Evolutionary conservation across 2,329 filamentous ascomycete species (phyloP), one percentile per base, ranked within the genome.

Genomic region (Alternaria sp.): DNA sequence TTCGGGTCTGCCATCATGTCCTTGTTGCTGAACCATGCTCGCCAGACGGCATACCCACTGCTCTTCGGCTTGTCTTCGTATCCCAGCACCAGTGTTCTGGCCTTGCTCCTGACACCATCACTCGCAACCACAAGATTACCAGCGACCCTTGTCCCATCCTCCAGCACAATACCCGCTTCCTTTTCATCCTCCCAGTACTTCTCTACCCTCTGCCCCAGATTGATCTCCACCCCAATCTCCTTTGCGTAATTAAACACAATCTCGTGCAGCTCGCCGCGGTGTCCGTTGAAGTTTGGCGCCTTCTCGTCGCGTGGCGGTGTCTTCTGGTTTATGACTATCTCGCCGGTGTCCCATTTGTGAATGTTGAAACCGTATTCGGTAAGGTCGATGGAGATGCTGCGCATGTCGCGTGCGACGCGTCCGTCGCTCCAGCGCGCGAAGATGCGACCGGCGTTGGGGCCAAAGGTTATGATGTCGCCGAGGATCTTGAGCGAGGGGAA

Each of bases 381-480:
- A 49, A 87, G 72, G 64, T 87, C 81, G 62, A 87, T 87, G 64
- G 83, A 85, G 8, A 87, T 73, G 1, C 79, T 74, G 25, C 82
- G 81, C 77, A 87, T 80, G 45, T 80, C 79, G 46, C 76, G 73
- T 8, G 81, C 79, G 10, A 88, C 79, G 34, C 78, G 73, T 32
- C 86, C 84, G 28, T 83, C 73, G 0, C 78, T 79, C 87, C 87
- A 90, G 4, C 87, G 83, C 54, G 84, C 73, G 68, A 89, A 87
- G 66, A 90, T 89, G 41, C 87, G 84, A 0, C 86, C 86, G 12
- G 82, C 86, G 65, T 89, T 89, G 49, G 85, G 81, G 2, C 87
- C 86, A 63, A 88, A 88, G 12, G 84, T 86, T 63, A 89, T 89
- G 63, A 89, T 88, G 75, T 89, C 85, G 54, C 87, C 87, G 0